Percentiles rank a stretch among this genome's conserved stretches.
These are phyloP conservation scores for Stephania cephalantha DNA, from an alignment of 164 flowering plant genomes.

Conservation along the genomic window DNA sequence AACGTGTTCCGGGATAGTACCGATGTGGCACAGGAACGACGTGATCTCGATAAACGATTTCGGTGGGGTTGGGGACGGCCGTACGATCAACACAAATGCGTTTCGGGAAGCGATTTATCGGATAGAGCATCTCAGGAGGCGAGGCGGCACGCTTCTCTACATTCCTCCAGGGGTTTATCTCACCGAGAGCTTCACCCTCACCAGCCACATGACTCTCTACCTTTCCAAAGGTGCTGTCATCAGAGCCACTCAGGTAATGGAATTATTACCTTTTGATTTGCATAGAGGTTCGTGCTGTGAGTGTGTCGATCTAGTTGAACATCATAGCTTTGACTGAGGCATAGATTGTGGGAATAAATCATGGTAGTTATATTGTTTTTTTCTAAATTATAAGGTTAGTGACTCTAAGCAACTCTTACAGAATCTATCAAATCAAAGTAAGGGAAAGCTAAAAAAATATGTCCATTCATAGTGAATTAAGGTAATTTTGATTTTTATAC, in stretches of 20 bases:
- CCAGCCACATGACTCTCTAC: conserved; percentile 92
- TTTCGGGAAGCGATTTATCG: conserved; percentile 71
- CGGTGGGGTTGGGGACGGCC: conserved; percentile 89
- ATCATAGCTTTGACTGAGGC: too few relatives aligned
- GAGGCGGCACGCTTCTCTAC: conserved; percentile 84
- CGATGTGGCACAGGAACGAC: conserved; percentile 53
- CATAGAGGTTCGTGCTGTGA: too few relatives aligned
- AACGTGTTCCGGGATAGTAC: conserved; percentile 78
- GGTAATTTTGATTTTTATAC: too few relatives aligned
- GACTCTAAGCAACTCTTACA: too few relatives aligned
- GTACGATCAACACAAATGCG: conserved; percentile 78
- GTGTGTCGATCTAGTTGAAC: too few relatives aligned
- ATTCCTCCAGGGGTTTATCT: conserved; percentile 85
- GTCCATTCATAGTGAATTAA: too few relatives aligned
- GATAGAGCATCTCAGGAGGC: conserved; percentile 62
- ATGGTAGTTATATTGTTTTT: too few relatives aligned
- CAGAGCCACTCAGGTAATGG: conserved; percentile 68
- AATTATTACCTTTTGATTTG: neutral
- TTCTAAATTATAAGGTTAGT: too few relatives aligned
- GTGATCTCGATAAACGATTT: conserved; percentile 73
- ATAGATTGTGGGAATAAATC: too few relatives aligned
- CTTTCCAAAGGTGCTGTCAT: conserved; percentile 79
- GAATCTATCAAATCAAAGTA: too few relatives aligned
- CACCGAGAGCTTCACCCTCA: conserved; percentile 71
- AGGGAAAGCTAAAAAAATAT: too few relatives aligned